Evolutionary conservation across 2,329 filamentous ascomycete genomes (phyloP).

Genomic region (Pseudogymnoascus verrucosus): DNA sequence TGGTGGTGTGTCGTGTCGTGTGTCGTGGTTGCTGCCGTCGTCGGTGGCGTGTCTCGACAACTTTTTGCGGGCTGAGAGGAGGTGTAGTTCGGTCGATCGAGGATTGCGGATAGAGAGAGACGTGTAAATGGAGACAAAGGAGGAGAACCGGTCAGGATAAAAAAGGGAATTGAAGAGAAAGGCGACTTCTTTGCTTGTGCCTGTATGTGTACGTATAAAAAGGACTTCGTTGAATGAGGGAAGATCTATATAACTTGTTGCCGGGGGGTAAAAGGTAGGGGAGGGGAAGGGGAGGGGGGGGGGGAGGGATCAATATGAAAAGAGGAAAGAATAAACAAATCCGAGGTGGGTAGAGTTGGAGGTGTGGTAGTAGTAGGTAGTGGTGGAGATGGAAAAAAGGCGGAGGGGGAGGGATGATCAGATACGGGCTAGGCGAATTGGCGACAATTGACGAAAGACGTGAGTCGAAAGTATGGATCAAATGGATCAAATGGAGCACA

Average conservation of each 20-base stretch:
- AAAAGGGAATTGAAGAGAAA: not conserved
- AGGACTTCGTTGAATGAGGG: not conserved
- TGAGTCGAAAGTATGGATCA: not conserved
- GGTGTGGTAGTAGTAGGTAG: not conserved
- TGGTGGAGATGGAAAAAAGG: not conserved
- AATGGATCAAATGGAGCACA: not conserved
- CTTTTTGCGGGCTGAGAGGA: not conserved
- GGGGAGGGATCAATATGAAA: too few species aligned
- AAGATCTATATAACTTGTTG: not conserved
- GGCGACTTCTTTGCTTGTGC: slow-evolving; percentile 14
- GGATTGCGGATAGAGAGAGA: not conserved
- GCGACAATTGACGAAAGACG: not conserved
- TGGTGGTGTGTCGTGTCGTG: not conserved
- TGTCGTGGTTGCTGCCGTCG: not conserved
- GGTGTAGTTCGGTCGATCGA: not conserved
- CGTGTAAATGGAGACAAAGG: slow-evolving; percentile 5
- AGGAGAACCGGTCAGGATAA: not conserved
- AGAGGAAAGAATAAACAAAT: not conserved
- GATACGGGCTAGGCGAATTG: not conserved
- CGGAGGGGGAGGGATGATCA: not conserved
- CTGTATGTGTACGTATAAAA: slow-evolving; percentile 11
- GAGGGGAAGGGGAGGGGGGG: too few species aligned
- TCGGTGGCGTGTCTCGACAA: not conserved
- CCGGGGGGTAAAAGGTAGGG: not conserved
- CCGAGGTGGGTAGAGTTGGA: not conserved